phyloP scores from a whole-genome alignment of 2,329 filamentous ascomycete genomes.

The Tolypocladium sp. region DNA sequence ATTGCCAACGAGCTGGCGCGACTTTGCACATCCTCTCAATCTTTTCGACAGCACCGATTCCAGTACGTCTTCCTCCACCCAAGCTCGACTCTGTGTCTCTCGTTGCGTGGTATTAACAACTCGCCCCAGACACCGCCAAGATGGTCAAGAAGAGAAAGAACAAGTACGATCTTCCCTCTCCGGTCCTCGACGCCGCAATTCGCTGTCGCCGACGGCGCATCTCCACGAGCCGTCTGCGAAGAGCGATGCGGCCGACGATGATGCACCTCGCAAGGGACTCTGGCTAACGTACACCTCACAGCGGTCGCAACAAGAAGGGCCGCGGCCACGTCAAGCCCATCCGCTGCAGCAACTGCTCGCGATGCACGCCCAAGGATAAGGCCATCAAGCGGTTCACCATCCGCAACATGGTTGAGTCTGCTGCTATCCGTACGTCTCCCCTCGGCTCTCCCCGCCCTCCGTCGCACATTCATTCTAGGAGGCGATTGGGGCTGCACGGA shows the following conservation, averaged over 20 bases:
- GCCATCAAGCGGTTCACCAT: conserved; percentile 99
- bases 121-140: conserved; percentile 44
- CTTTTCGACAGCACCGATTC: conserved; percentile 8
- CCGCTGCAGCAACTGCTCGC: conserved; percentile 64
- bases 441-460: background rate
- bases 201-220: background rate
- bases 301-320: conserved; percentile 99
- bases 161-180: conserved; percentile 38
- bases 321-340: conserved; percentile 99
- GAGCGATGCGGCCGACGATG: conserved; percentile 6
- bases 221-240: background rate
- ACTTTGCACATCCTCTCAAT: conserved; percentile 8
- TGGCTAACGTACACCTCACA: conserved; percentile 27
- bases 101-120: conserved; percentile 21
- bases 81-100: conserved; percentile 5
- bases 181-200: background rate
- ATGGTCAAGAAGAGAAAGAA: conserved; percentile 68
- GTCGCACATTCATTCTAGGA: background rate
- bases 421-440: conserved; percentile 87
- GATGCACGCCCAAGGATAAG: conserved; percentile 98
- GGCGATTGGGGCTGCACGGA: background rate
- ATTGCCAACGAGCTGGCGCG: conserved; percentile 5
- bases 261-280: conserved; percentile 7
- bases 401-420: conserved; percentile 99
- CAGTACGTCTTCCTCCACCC: conserved; percentile 15